Evolutionary conservation across 2,329 filamentous ascomycete genomes (phyloP), one percentile per base, ranked within the genome.

Genomic region (Fusarium burgessii): DNA sequence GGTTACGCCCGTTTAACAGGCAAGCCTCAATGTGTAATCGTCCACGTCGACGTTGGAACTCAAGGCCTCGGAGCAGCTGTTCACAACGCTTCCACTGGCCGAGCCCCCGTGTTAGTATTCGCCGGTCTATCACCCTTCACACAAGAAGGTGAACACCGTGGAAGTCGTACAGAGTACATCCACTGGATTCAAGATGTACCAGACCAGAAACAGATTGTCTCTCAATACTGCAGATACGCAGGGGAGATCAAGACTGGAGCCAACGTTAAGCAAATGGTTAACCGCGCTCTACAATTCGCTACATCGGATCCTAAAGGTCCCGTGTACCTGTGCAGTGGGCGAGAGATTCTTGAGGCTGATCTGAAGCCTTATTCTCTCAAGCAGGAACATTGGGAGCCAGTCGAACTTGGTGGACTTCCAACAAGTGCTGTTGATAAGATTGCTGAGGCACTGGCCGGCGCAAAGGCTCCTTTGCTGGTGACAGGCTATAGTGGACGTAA

Each of bases 181-280:
- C 93, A 95, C 79, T 95, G 93, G 92, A 91, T 95, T 35, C 93
- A 95, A 76, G 92, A 95, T 79, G 91, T 94, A 5, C 92, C 91
- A 0, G 92, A 95, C 75, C 93, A 95, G 79, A 93, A 92, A 78
- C 87, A 90, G 75, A 95, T 97, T 64, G 84, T 97, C 6, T 84
- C 88, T 0, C 94, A 97, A 82, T 97, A 97, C 80, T 97, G 94
- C 78, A 88, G 94, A 13, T 97, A 96, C 77, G 83, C 91, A 0
- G 93, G 87, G 6, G 94, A 97, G 82, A 90, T 97, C 80, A 95
- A 94, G 82, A 91, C 92, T 5, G 93, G 93, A 18, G 88, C 88
- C 77, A 97, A 97, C 76, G 89, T 97, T 66, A 97, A 97, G 84
- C 93, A 97, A 82, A 91, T 97, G 82, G 92, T 97, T 66, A 94